Conservation (phyloP, 2,329 filamentous ascomycete species). For the Paraphoma sp. region DNA sequence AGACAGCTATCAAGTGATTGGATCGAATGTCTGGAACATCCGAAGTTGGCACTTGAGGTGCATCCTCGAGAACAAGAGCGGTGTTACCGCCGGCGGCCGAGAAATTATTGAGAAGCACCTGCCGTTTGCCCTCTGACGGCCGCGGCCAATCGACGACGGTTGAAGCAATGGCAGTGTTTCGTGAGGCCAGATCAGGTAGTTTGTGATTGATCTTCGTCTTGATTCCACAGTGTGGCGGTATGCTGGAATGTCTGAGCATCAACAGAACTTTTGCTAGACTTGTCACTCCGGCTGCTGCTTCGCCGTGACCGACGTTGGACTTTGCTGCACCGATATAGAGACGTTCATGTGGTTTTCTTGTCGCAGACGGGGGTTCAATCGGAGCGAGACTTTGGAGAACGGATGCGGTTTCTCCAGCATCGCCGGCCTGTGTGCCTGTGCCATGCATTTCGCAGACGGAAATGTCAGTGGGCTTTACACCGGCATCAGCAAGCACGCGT, state of each 20-base stretch:
- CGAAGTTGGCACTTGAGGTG: background rate
- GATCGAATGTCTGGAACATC: conserved; percentile 17
- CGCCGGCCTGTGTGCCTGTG: conserved; percentile 41
- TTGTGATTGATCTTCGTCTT: conserved; percentile 63
- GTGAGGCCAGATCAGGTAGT: conserved; percentile 65
- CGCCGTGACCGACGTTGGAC: no score
- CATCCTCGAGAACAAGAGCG: conserved; percentile 22
- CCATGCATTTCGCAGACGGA: conserved; percentile 42
- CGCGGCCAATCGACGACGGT: conserved; percentile 53
- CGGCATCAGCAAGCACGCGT: conserved; percentile 37
- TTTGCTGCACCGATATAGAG: no score
- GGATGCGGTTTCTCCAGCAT: conserved; percentile 30
- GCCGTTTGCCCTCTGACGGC: conserved; percentile 31
- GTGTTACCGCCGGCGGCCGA: conserved; percentile 72
- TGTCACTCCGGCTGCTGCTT: no score
- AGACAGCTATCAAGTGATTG: conserved; percentile 22
- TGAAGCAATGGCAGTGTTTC: conserved; percentile 66
- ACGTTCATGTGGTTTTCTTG: no score
- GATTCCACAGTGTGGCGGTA: no score
- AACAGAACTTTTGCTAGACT: no score
- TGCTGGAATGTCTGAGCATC: no score
- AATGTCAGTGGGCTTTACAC: conserved; percentile 42
- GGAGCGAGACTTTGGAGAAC: conserved; percentile 26
- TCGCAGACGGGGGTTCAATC: conserved; percentile 36
- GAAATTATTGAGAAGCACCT: conserved; percentile 55